A percentile compares a stretch with the other conserved stretches of the same genome.
These are phyloP conservation scores for Aquanectria penicillioides DNA, from an alignment of 2,329 filamentous ascomycete species.

Conservation along the genomic window DNA sequence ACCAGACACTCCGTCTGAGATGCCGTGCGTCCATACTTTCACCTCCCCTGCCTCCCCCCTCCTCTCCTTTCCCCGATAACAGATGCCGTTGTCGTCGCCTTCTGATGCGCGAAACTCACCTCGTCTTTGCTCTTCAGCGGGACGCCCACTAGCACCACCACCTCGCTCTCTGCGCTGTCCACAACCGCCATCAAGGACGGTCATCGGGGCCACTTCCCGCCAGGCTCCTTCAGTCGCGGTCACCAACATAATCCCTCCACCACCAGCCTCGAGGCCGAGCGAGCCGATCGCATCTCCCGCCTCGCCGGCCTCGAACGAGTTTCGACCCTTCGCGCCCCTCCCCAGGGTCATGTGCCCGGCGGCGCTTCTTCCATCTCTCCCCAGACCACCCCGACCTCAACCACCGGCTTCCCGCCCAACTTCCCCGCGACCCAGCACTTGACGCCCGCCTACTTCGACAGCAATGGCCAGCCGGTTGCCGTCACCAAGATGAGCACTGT, in stretches of 20 bases:
- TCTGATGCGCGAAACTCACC: constrained; percentile 19
- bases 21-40: constrained; percentile 87
- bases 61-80: constrained; percentile 1
- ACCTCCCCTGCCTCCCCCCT: background rate
- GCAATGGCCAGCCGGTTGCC: constrained; percentile 73
- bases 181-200: constrained; percentile 98
- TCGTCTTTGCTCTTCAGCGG: constrained; percentile 64
- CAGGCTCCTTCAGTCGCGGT: constrained; percentile 63
- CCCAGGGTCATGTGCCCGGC: constrained; percentile 44
- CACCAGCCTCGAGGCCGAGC: constrained; percentile 87
- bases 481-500: constrained; percentile 88
- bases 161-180: constrained; percentile 89
- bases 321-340: constrained; percentile 73
- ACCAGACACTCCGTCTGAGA: constrained; percentile 87
- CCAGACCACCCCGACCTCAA: constrained; percentile 63
- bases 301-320: constrained; percentile 92
- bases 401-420: constrained; percentile 54
- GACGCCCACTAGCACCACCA: constrained; percentile 92
- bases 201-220: constrained; percentile 81
- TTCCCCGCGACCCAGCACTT: constrained; percentile 52
- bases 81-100: constrained; percentile 3
- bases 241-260: constrained; percentile 68
- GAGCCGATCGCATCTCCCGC: constrained; percentile 93
- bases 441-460: constrained; percentile 82
- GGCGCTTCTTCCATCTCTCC: constrained; percentile 54